A percentile compares a stretch with the other conserved stretches of the same genome.
Conservation (phyloP, 164 flowering plant genomes). For the Santalum album region DNA sequence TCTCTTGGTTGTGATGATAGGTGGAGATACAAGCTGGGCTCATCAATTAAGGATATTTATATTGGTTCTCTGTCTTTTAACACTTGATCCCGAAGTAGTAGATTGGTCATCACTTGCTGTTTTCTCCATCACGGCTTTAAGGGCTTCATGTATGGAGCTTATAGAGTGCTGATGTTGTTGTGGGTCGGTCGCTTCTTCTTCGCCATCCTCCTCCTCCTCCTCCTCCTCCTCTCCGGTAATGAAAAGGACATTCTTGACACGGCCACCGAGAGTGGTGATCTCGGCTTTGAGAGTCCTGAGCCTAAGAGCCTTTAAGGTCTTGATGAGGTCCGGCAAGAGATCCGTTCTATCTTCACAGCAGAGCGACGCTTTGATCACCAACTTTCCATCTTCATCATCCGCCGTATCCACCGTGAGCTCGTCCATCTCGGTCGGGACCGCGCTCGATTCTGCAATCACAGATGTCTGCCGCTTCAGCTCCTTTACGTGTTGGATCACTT, state of each 20-base stretch:
- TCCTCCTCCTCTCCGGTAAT: constrained; percentile 54
- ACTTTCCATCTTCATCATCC: constrained; percentile 59
- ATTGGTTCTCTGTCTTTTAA: constrained; percentile 69
- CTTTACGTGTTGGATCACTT: constrained; percentile 93
- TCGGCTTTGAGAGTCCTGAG: constrained; percentile 80
- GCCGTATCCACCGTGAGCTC: constrained; percentile 63
- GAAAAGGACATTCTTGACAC: constrained; percentile 74
- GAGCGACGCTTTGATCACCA: constrained; percentile 72
- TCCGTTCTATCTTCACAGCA: constrained; percentile 93
- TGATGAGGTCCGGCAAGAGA: constrained; percentile 79
- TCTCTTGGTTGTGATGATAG: too few species aligned
- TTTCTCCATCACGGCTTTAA: constrained; percentile 74
- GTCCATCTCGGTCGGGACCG: constrained; percentile 76
- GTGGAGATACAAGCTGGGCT: too few species aligned
- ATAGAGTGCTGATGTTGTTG: constrained; percentile 28
- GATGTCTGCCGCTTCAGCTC: constrained; percentile 87
- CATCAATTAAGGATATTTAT: constrained; percentile 11
- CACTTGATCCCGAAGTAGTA: constrained; percentile 47
- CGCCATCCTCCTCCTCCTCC: constrained; percentile 8
- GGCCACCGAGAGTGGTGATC: constrained; percentile 84
- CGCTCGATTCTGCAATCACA: constrained; percentile 60
- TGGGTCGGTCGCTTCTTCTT: constrained; percentile 5
- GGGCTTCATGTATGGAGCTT: constrained; percentile 60
- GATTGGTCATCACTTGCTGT: constrained; percentile 25
- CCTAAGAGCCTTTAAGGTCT: constrained; percentile 65